A percentile compares a stretch with the other conserved stretches of the same genome.
These are phyloP conservation scores for Cucumis sativus DNA, from an alignment of 306 rosid genomes.

Conservation along the genomic window DNA sequence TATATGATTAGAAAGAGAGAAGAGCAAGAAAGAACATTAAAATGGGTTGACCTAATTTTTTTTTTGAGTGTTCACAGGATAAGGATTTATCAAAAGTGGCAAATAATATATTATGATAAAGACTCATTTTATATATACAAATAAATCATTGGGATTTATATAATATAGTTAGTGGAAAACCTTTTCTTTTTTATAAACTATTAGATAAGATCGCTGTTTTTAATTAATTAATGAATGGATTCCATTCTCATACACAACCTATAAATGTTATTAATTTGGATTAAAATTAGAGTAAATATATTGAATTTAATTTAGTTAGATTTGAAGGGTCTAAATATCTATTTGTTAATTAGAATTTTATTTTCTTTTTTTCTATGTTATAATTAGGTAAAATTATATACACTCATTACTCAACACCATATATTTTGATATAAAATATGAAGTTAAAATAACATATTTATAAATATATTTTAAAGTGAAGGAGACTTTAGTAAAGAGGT, in stretches of 20 bases:
- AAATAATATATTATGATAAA: neutral
- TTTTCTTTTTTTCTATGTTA: no score
- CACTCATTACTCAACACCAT: no score
- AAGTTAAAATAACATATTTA: neutral
- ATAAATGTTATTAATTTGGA: neutral
- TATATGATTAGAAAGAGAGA: neutral
- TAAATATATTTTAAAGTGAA: neutral
- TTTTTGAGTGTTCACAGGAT: neutral
- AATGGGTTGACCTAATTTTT: neutral
- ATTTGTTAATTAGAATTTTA: no score
- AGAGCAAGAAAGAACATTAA: neutral
- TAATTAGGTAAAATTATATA: neutral
- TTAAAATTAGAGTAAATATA: no score
- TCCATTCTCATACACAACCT: neutral
- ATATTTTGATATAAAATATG: no score
- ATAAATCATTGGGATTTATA: neutral
- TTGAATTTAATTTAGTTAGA: no score
- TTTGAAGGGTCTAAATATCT: neutral
- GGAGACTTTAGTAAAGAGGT: neutral
- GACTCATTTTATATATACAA: neutral
- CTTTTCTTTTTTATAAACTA: neutral
- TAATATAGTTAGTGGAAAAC: neutral
- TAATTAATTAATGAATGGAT: neutral
- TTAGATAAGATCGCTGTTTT: neutral
- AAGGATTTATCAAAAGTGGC: neutral